A percentile compares a stretch with the other conserved stretches of the same genome.
Evolutionary conservation across 306 rosid genomes (phyloP).

Genomic region (Sesbania bispinosa): DNA sequence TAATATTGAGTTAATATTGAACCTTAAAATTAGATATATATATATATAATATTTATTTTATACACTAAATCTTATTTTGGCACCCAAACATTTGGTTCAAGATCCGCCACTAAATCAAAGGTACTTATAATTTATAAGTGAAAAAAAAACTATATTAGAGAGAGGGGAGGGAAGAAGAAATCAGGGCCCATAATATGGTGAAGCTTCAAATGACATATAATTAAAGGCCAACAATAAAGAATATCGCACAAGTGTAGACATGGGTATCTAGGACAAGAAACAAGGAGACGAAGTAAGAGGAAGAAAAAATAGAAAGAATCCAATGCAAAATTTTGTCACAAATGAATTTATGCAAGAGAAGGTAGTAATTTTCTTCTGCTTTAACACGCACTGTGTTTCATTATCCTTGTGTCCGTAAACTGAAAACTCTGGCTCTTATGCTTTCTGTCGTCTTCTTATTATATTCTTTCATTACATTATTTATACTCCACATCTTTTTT

Average conservation of each 20-base stretch:
- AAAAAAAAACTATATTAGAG: no score
- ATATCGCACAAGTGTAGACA: background rate
- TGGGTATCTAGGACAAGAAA: constrained; percentile 23
- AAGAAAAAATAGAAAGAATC: constrained; percentile 21
- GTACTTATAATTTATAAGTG: no score
- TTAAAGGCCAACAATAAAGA: constrained; percentile 3
- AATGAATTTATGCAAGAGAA: background rate
- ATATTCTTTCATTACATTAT: background rate
- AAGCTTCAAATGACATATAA: constrained; percentile 21
- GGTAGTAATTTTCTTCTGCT: background rate
- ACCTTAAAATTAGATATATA: no score
- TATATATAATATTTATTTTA: no score
- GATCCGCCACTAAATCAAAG: no score
- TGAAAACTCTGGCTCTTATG: background rate
- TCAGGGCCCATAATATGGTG: constrained; percentile 13
- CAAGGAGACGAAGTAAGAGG: constrained; percentile 12
- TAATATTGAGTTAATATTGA: no score
- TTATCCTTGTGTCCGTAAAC: background rate
- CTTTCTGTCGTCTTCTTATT: background rate
- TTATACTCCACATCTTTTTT: background rate
- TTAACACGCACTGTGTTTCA: background rate
- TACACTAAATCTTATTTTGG: no score
- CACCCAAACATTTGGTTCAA: no score
- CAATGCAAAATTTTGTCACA: constrained; percentile 26
- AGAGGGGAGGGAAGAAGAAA: background rate